Percentiles rank a stretch among this genome's conserved stretches.
Evolutionary conservation across 116 monocot species (phyloP).

Genomic region (Zostera marina): DNA sequence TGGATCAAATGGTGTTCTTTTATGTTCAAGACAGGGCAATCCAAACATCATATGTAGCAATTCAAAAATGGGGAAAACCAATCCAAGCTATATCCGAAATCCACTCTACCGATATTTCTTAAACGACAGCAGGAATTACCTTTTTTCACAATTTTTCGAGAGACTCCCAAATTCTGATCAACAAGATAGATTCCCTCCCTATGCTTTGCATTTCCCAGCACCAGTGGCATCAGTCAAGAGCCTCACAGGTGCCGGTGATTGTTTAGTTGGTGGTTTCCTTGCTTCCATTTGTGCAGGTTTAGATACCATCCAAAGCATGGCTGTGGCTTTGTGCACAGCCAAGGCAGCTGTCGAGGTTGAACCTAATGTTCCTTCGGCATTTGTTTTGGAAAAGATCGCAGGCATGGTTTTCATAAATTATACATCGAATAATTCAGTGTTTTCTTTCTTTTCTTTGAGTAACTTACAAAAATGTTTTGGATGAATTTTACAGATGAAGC

Average conservation of each 20-base stretch:
- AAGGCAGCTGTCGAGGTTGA: conserved; percentile 58
- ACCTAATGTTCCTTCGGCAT: conserved; percentile 36
- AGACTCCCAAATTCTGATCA: conserved; percentile 4
- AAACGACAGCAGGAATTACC: background rate
- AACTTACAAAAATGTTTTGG: background rate
- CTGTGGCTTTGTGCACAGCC: conserved; percentile 46
- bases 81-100: too few relatives aligned
- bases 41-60: too few relatives aligned
- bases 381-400: conserved; percentile 17
- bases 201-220: conserved; percentile 56
- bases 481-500: conserved; percentile 4
- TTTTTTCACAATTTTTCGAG: conserved; percentile 2
- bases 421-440: background rate
- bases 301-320: conserved; percentile 39
- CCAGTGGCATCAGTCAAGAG: conserved; percentile 42
- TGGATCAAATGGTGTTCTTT: conserved; percentile 45
- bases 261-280: conserved; percentile 70
- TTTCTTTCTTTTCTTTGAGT: background rate
- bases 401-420: conserved; percentile 10
- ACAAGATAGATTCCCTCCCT: conserved; percentile 3
- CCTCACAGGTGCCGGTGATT: conserved; percentile 69
- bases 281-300: conserved; percentile 46
- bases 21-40: conserved; percentile 27
- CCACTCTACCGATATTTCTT: too few relatives aligned
- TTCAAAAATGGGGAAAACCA: too few relatives aligned